Evolutionary conservation across 192 early-diverging fungal species (phyloP), one percentile per base, ranked within the genome.

Genomic region (Coemansia sp.): DNA sequence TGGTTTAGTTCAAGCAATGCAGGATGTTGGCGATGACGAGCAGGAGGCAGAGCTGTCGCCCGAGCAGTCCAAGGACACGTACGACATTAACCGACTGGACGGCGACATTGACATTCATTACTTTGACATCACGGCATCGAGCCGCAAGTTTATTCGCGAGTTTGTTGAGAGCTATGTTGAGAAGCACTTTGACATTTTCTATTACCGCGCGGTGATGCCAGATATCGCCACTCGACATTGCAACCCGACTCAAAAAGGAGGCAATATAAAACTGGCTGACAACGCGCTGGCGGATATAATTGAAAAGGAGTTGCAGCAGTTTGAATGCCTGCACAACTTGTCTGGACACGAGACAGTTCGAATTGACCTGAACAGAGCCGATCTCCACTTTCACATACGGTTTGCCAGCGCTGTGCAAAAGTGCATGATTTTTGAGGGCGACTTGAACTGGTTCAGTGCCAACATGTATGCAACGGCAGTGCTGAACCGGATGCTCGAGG

Each of bases 151-250:
- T 26, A 66, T 78, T 18, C 61, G 75, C 39, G 49, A 54, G 32
- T 78, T 78, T 62, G 66, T 78, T 49, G 75, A 73, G 3, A 47
- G n/a, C 45, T 78, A 78, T 50, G 61, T 69, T 32, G 70, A 65
- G 43, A 18, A 48, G 35, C 64, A 57, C n/a, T 73, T 78, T 59
- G 70, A 73, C n/a, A 20, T 57, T 5, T 73, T 78, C 37, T 78
- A 59, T 60, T 73, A 51, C 47, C 66, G 75, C 20, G 63, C 65
- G 5, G 49, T 63, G 8, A 43, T 32, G 20, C 32, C 52, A 18
- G 62, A 45, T 53, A 49, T 52, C 13, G 22, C 37, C 12, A 20
- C 43, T 6, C 59, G 64, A 20, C 32, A 52, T 4, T 54, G 50
- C 13, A 51, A 41, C 11, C 26, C 43, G 29, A 13, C 12, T 2